phyloP scores from a whole-genome alignment of 768 basidiomycete genomes.

The Psilocybe tampanensis region DNA sequence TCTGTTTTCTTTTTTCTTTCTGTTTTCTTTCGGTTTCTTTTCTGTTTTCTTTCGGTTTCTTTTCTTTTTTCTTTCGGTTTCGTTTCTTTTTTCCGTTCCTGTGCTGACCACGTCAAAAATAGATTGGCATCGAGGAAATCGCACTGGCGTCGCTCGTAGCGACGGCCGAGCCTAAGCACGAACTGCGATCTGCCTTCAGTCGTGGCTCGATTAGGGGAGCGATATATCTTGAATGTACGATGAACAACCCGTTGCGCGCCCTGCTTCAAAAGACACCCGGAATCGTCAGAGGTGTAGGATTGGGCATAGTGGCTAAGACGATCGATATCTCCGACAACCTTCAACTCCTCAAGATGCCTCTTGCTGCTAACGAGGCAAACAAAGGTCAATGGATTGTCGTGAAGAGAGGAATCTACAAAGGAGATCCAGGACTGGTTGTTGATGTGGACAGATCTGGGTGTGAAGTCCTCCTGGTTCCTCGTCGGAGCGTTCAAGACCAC shows the following conservation, averaged over 20 bases:
- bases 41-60: no score
- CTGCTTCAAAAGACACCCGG: constrained; percentile 7
- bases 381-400: constrained; percentile 8
- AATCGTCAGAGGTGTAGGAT: neutral
- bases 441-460: constrained; percentile 1
- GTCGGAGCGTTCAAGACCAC: neutral
- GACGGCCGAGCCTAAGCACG: neutral
- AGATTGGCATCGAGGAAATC: neutral
- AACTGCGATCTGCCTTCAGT: constrained; percentile 9
- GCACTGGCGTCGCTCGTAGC: neutral
- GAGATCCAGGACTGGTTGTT: constrained; percentile 12
- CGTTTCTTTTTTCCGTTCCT: neutral
- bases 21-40: no score
- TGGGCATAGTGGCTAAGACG: neutral
- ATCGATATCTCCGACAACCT: neutral
- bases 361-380: neutral
- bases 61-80: no score
- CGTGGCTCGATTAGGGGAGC: constrained; percentile 6
- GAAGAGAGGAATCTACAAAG: constrained; percentile 12
- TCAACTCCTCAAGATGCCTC: neutral
- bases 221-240: constrained; percentile 14
- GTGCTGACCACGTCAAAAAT: neutral
- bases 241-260: neutral
- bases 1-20: no score
- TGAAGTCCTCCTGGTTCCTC: constrained; percentile 13